Conservation (phyloP, 306 rosid species). For the Cicer cuneatum region DNA sequence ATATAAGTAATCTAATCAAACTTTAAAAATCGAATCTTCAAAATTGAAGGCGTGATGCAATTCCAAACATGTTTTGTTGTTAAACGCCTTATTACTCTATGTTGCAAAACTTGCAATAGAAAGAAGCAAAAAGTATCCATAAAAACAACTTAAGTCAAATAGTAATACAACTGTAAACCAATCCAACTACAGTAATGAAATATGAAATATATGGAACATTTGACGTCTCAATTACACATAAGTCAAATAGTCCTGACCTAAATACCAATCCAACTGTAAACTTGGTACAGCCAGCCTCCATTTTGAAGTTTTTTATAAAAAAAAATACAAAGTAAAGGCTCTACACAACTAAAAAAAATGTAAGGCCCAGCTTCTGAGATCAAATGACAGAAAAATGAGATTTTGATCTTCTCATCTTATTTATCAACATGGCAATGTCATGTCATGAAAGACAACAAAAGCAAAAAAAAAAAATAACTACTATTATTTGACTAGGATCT, state of each 20-base stretch:
- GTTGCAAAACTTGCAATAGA: too few relatives aligned
- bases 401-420: conserved; percentile 20
- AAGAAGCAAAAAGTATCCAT: neutral
- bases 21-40: too few relatives aligned
- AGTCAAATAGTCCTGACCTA: conserved; percentile 18
- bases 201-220: conserved; percentile 13
- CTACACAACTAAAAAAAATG: neutral
- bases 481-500: conserved; percentile 1
- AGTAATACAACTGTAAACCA: too few relatives aligned
- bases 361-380: conserved; percentile 25
- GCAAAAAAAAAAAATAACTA: neutral
- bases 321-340: conserved; percentile 21
- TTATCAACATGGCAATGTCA: conserved; percentile 24
- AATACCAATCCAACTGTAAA: conserved; percentile 33
- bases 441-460: conserved; percentile 7
- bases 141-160: neutral
- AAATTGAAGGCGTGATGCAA: too few relatives aligned
- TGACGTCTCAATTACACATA: conserved; percentile 21
- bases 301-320: neutral
- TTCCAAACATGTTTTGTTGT: too few relatives aligned
- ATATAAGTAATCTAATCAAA: too few relatives aligned
- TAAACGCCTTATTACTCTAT: too few relatives aligned
- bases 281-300: conserved; percentile 30
- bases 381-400: conserved; percentile 10
- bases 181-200: neutral